phyloP scores from a whole-genome alignment of 306 rosid genomes.

The Calophaca sinica region DNA sequence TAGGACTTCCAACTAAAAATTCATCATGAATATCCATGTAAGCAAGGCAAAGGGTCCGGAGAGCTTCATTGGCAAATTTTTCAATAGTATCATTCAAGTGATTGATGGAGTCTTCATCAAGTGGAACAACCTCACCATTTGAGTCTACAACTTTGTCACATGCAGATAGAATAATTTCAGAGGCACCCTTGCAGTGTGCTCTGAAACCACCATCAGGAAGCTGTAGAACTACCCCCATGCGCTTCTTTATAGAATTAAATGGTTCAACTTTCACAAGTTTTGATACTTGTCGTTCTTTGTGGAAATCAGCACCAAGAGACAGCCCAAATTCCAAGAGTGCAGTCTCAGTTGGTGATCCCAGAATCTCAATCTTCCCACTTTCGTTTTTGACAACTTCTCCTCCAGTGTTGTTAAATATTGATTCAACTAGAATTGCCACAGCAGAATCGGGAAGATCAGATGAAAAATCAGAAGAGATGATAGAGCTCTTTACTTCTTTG shows the following conservation, averaged over 20 bases:
- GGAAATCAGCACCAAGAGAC: conserved; percentile 81
- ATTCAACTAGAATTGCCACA: conserved; percentile 72
- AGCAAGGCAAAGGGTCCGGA: conserved; percentile 93
- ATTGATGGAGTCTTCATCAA: conserved; percentile 61
- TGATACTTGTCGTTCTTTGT: conserved; percentile 58
- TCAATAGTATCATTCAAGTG: conserved; percentile 69
- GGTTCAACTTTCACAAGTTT: conserved; percentile 90
- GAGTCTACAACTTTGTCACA: conserved; percentile 75
- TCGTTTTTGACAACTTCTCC: conserved; percentile 88
- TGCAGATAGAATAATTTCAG: conserved; percentile 83
- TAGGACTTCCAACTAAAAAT: conserved; percentile 59
- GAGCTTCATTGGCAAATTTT: conserved; percentile 86
- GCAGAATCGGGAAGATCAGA: conserved; percentile 74
- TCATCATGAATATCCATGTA: conserved; percentile 71
- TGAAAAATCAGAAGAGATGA: conserved; percentile 55
- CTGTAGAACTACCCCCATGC: conserved; percentile 84
- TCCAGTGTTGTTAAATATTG: conserved; percentile 92
- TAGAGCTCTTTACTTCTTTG: conserved; percentile 64
- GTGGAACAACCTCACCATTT: conserved; percentile 69
- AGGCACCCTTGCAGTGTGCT: conserved; percentile 91
- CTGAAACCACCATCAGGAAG: conserved; percentile 77
- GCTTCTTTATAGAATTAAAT: conserved; percentile 86
- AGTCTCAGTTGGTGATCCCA: conserved; percentile 94
- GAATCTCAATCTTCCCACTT: conserved; percentile 71
- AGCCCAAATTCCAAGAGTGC: conserved; percentile 89